Percentiles rank a stretch among this genome's conserved stretches.
Conservation (phyloP, 345 rosid species). For the Salix udensis region DNA sequence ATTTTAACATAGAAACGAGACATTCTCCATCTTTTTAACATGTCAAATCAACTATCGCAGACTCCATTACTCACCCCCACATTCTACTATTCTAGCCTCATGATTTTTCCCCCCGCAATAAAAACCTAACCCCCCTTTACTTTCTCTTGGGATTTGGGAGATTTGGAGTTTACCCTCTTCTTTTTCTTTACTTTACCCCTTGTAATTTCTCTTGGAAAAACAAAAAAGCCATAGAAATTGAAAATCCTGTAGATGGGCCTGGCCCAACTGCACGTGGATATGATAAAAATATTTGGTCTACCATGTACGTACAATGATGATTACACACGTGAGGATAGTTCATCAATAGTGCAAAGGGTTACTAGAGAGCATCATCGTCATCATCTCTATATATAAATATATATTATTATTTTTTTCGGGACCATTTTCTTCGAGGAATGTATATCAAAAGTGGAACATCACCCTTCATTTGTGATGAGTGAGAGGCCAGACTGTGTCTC, state of each 20-base stretch:
- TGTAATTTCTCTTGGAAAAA: not conserved
- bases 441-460: constrained; percentile 36
- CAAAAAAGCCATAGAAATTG: not conserved
- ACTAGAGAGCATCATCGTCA: not conserved
- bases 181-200: not conserved
- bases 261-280: constrained; percentile 36
- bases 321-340: constrained; percentile 58
- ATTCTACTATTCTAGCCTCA: not conserved
- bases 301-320: constrained; percentile 41
- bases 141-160: not conserved
- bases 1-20: not conserved
- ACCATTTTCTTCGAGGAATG: constrained; percentile 36
- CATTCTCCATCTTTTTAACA: no score
- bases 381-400: no score
- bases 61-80: not conserved
- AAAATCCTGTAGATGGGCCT: constrained; percentile 14
- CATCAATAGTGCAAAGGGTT: constrained; percentile 10
- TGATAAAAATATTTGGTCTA: constrained; percentile 48
- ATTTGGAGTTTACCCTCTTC: not conserved
- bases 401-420: constrained; percentile 15
- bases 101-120: not conserved
- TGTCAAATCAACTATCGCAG: not conserved
- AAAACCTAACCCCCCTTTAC: not conserved
- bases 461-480: constrained; percentile 29
- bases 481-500: constrained; percentile 17